phyloP scores from a whole-genome alignment of 352 stramenopile species.

The Globisporangium splendens region DNA sequence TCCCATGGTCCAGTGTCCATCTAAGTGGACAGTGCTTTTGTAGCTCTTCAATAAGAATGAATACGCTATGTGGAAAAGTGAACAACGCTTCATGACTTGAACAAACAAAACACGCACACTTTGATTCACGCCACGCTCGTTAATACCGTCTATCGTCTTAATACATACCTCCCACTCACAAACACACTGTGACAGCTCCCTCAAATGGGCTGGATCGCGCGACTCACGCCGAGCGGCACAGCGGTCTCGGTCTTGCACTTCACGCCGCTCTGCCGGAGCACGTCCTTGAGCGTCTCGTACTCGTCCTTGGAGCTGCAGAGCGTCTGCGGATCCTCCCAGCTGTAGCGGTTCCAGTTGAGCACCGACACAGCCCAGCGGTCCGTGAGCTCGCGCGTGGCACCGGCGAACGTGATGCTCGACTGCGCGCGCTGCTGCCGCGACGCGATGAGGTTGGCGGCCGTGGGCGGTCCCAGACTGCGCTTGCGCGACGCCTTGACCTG shows the following conservation, averaged over 20 bases:
- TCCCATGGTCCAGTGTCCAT: no score
- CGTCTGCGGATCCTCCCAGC: conserved; percentile 76
- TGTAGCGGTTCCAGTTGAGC: conserved; percentile 85
- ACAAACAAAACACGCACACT: no score
- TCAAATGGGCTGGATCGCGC: conserved; percentile 54
- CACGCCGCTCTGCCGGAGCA: conserved; percentile 25
- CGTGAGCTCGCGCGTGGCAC: conserved; percentile 47
- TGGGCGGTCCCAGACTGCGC: conserved; percentile 19
- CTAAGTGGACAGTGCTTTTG: no score
- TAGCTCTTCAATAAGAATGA: no score
- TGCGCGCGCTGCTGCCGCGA: conserved; percentile 17
- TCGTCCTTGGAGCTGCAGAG: conserved; percentile 78
- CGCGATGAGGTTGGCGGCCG: conserved; percentile 16
- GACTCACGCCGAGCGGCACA: conserved; percentile 47
- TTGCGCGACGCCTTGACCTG: conserved; percentile 22
- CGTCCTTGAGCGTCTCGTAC: conserved; percentile 34
- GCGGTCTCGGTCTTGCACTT: conserved; percentile 30
- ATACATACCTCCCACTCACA: no score
- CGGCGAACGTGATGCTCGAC: conserved; percentile 38
- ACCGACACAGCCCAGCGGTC: conserved; percentile 74
- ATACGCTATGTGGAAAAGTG: no score
- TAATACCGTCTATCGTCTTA: no score
- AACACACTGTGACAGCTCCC: no score
- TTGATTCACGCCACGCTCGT: no score
- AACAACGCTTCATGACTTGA: no score